These are phyloP conservation scores for Mycoemilia scoparia DNA, from an alignment of 192 early-diverging fungal species.

Conservation along the genomic window DNA sequence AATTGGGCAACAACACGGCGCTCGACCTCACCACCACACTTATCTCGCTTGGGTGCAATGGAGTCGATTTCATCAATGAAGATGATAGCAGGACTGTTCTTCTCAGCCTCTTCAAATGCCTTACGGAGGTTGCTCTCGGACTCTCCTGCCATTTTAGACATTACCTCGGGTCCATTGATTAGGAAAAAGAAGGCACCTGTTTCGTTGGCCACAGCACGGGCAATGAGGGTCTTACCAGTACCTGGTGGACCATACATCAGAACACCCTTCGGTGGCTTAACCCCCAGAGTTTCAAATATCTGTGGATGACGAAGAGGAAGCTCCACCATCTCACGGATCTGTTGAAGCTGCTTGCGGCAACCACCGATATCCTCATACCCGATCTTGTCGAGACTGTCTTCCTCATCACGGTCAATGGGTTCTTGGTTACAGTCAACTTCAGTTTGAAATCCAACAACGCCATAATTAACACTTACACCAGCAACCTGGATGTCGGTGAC, in stretches of 20 bases:
- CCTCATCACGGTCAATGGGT: conserved; percentile 96
- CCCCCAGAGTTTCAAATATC: conserved; percentile 95
- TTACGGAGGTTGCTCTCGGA: conserved; percentile 94
- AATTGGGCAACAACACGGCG: conserved; percentile 96
- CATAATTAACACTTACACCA: no score
- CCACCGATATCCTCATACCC: conserved; percentile 99
- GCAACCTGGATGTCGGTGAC: conserved; percentile 80
- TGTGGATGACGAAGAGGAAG: conserved; percentile 95
- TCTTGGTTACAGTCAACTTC: conserved; percentile 98
- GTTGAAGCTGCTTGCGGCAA: conserved; percentile 93
- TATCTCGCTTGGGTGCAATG: conserved; percentile 98
- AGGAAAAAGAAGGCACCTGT: conserved; percentile 99
- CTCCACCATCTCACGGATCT: conserved; percentile 97
- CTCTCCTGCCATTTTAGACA: conserved; percentile 99
- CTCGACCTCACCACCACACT: conserved; percentile 97
- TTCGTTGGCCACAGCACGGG: conserved; percentile 96
- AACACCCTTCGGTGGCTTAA: conserved; percentile 96
- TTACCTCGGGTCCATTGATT: conserved; percentile 98
- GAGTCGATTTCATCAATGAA: conserved; percentile 99
- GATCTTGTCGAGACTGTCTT: conserved; percentile 74
- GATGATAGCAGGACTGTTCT: conserved; percentile 91
- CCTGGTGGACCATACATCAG: conserved; percentile 97
- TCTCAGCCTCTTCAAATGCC: conserved; percentile 97
- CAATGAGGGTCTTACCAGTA: conserved; percentile 98
- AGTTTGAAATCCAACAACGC: conserved; percentile 94